These are phyloP conservation scores for Leccinum ochraceum DNA, from an alignment of 768 basidiomycete genomes.

Conservation along the genomic window DNA sequence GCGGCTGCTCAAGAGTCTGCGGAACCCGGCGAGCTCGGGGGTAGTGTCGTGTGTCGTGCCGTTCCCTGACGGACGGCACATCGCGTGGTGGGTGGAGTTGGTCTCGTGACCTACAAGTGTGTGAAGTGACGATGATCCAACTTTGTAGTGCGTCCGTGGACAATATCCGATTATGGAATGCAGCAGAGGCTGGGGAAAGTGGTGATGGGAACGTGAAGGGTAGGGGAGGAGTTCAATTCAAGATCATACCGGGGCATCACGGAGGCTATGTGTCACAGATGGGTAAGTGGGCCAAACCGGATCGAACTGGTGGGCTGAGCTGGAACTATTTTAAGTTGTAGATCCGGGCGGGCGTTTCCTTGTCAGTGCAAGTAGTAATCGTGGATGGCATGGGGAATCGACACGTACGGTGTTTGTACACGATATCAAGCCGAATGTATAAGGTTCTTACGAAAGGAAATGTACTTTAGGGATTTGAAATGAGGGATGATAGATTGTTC, in stretches of 20 bases:
- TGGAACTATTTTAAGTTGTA: slow-evolving; percentile 56
- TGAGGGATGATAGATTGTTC: slow-evolving; percentile 16
- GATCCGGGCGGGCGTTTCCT: slow-evolving; percentile 84
- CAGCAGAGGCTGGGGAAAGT: slow-evolving; percentile 68
- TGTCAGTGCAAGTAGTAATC: slow-evolving; percentile 89
- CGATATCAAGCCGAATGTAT: slow-evolving; percentile 62
- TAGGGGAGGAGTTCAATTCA: slow-evolving; percentile 80
- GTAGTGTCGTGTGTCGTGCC: slow-evolving; percentile 90
- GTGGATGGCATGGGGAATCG: slow-evolving; percentile 92
- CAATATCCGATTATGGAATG: slow-evolving; percentile 93
- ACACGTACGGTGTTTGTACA: slow-evolving; percentile 90
- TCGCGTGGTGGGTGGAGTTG: slow-evolving; percentile 71
- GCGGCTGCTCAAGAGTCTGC: slow-evolving; percentile 74
- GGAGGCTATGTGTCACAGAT: slow-evolving; percentile 93
- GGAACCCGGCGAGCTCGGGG: slow-evolving; percentile 86
- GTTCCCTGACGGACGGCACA: slow-evolving; percentile 89
- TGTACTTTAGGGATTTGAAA: slow-evolving; percentile 36
- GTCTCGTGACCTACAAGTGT: slow-evolving; percentile 12
- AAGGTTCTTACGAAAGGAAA: slow-evolving; percentile 36
- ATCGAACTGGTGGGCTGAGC: slow-evolving; percentile 28
- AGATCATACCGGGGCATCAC: slow-evolving; percentile 95
- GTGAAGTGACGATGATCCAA: slow-evolving; percentile 23
- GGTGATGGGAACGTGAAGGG: slow-evolving; percentile 64
- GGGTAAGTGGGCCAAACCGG: slow-evolving; percentile 54
- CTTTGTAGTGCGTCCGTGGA: slow-evolving; percentile 79